Base-by-base conservation (phyloP, 805 yeast species). In the fission yeast (Schizosaccharomyces pombe) region DNA sequence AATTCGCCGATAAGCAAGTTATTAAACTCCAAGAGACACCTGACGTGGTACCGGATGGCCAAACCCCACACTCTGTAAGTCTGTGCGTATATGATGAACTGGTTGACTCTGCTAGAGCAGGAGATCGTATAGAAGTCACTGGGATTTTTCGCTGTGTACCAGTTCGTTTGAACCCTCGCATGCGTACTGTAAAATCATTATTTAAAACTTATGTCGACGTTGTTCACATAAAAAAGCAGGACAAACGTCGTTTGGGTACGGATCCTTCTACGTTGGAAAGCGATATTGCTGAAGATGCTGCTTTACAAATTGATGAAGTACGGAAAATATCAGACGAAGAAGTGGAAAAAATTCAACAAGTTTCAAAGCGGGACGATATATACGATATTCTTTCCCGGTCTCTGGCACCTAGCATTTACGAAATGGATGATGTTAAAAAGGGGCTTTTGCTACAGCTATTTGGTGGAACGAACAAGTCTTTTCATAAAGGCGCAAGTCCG, bases 11-110 rank as follows among this genome's bases (percentile, higher is more conserved):
- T 67, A 91, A 89, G 64, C 99, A 91, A 68, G 89, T 91, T 30
- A 78, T 91, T 60, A 84, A 85, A 62, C 70, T 91, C 47, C 98
- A 91, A 68, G 98, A 91, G 67, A 86, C 95, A 0, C 95, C 95
- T 0, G 98, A 91, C 66, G 73, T 78, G 58, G 94, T 89, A 14
- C 98, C 98, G 3, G 97, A 84, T 68, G 98, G 98, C 16, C 98
- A 91, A 68, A 91, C 98, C 2, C 98, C 98, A 1, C 98, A 91
- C 67, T 81, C 95, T 12, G 84, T 91, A 52, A 85, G 94, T 5
- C 70, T 91, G 30, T 85, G 95, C 70, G 94, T 85, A 1, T 91
- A 89, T 64, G 98, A 91, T 67, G 97, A 91, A 65, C 72, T 91
- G 57, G 98, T 91, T 0, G 98, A 91, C 66, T 74, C 83, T 55